A percentile compares a stretch with the other conserved stretches of the same genome.
phyloP scores from a whole-genome alignment of 1,284 basidiomycete genomes.

The Microstroma glucosiphilum region DNA sequence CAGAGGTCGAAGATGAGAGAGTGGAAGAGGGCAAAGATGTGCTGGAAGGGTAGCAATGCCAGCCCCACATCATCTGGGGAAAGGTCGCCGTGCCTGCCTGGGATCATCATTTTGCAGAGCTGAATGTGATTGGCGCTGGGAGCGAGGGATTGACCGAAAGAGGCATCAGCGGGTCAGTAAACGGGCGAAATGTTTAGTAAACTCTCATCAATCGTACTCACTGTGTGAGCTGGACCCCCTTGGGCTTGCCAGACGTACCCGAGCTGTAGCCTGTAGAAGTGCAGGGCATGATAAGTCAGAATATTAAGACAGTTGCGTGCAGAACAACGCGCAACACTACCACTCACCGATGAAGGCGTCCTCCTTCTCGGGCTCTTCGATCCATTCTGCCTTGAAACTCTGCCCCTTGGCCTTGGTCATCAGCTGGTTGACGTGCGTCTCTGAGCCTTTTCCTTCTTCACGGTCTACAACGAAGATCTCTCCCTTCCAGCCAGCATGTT shows the following conservation, averaged over 20 bases:
- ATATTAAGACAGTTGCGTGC: no score
- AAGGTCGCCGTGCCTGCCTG: conserved; percentile 23
- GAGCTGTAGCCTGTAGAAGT: conserved; percentile 25
- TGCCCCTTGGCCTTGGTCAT: conserved; percentile 22
- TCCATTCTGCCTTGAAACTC: conserved; percentile 18
- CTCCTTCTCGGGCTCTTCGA: conserved; percentile 23
- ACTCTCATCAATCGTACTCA: background rate
- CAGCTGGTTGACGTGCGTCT: conserved; percentile 28
- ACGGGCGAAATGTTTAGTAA: no score
- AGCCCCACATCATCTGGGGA: conserved; percentile 23
- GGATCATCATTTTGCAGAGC: conserved; percentile 25
- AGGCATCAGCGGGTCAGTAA: no score
- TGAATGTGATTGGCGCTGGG: conserved; percentile 29
- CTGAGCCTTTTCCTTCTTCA: conserved; percentile 27
- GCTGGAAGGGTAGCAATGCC: conserved; percentile 37
- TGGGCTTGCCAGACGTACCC: conserved; percentile 47
- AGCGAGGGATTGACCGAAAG: background rate
- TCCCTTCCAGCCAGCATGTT: conserved; percentile 21
- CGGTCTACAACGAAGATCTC: conserved; percentile 27
- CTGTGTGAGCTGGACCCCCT: conserved; percentile 46
- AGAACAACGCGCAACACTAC: no score
- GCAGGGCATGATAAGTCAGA: no score
- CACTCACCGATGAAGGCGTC: conserved; percentile 27
- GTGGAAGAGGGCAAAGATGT: conserved; percentile 56
- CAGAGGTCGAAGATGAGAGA: conserved; percentile 57